Conservation (phyloP, 1,284 basidiomycete species). For the Xerocomus minutiporus region DNA sequence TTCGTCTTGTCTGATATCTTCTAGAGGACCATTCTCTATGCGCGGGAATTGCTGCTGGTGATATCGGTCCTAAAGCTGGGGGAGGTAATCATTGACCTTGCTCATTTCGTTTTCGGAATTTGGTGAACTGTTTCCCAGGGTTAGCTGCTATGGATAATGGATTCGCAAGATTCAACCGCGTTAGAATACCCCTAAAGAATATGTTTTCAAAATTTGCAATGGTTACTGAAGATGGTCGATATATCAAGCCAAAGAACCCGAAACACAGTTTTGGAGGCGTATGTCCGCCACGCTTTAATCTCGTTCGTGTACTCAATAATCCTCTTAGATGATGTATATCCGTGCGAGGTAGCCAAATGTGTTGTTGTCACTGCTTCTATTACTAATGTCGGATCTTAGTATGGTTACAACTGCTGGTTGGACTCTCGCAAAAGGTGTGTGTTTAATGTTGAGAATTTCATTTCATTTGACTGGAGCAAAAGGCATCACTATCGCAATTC, state of each 20-base stretch:
- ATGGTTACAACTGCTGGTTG: constrained; percentile 62
- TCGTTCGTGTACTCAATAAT: background rate
- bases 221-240: constrained; percentile 64
- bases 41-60: constrained; percentile 68
- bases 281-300: constrained; percentile 26
- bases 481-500: constrained; percentile 69
- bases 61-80: constrained; percentile 45
- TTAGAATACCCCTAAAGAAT: constrained; percentile 68
- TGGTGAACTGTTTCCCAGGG: constrained; percentile 35
- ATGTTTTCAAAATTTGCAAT: constrained; percentile 77
- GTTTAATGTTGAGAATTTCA: background rate
- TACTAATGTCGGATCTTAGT: constrained; percentile 29
- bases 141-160: constrained; percentile 64
- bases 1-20: constrained; percentile 5
- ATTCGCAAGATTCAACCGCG: constrained; percentile 63
- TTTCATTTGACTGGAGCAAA: constrained; percentile 3
- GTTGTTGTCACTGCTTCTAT: background rate
- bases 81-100: constrained; percentile 37
- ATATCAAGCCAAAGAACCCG: constrained; percentile 65
- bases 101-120: background rate
- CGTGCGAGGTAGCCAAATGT: constrained; percentile 46
- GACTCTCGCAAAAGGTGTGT: constrained; percentile 53
- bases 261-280: constrained; percentile 78
- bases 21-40: constrained; percentile 57
- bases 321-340: constrained; percentile 62